Base-by-base conservation (phyloP, 2,329 filamentous ascomycete species). In the Colletotrichum euphorbiae region DNA sequence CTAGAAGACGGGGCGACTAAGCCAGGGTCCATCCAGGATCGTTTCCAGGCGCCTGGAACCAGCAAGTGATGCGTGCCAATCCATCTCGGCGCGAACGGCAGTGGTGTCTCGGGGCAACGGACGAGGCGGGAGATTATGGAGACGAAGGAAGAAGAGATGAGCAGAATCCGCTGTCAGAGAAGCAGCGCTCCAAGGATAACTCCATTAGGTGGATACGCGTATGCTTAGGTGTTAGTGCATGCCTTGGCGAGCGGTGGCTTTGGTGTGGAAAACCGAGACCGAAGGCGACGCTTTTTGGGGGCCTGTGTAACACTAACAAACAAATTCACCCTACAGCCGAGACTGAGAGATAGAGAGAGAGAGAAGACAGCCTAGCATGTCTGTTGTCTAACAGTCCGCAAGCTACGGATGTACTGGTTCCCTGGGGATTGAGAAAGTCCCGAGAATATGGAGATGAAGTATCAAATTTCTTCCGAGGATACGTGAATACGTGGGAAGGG, bases 261-360 rank as follows among this genome's bases (percentile, higher is more conserved):
- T 21, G 21, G 21, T 21, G 21, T 21, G 4, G 55, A 50, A 62
- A 67, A 67, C 63, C 63, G 63, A 67, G 50, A 67, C 63, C 63
- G 57, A 67, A 42, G 50, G 36, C n/a, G 31, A 11, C 24, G 50
- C 42, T 31, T 19, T 11, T 36, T 54, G 63, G 33, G 63, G 63
- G 50, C 50, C 57, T 55, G 57, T 43, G n/a, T n/a, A n/a, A 17
- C 48, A 24, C 24, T 17, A 40, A 1, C 17, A 42, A 15, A 24
- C 24, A 24, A 3, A 56, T 2, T 12, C 21, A 0, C 33, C 15
- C 33, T 11, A 56, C 36, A 67, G 50, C 48, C 63, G 63, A 67
- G 57, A 67, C 63, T 57, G 63, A 67, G 43, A 33, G 12, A 33
- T n/a, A n/a, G 21, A 24, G n/a, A 15, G 21, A 31, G 21, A 3